Evolutionary conservation across 805 yeast species (phyloP).

Genomic region (Zygotorulaspora chibaensis): DNA sequence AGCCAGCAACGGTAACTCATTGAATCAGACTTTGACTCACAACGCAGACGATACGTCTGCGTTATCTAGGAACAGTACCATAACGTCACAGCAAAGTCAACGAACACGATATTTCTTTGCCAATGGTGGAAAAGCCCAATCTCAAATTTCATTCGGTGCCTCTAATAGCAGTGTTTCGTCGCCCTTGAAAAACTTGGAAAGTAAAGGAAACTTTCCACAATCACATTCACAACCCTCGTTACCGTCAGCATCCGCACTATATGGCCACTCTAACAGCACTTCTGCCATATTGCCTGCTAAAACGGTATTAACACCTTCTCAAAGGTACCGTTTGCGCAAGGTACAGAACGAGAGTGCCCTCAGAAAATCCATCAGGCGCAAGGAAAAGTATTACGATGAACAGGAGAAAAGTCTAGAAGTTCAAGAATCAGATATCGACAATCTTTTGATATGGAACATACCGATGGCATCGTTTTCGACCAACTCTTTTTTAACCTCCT

Average conservation of each 20-base stretch:
- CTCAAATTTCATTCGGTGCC: slow-evolving; percentile 11
- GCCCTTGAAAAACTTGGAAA: slow-evolving; percentile 6
- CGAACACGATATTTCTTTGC: slow-evolving; percentile 12
- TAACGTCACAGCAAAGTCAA: slow-evolving; percentile 3
- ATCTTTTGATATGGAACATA: slow-evolving; percentile 47
- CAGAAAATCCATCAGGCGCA: slow-evolving; percentile 32
- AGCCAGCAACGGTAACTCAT: background rate
- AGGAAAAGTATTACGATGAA: slow-evolving; percentile 40
- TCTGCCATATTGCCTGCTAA: slow-evolving; percentile 19
- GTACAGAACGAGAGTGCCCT: slow-evolving; percentile 36
- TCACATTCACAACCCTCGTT: slow-evolving; percentile 17
- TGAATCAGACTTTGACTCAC: background rate
- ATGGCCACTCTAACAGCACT: slow-evolving; percentile 17
- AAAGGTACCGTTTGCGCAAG: slow-evolving; percentile 38
- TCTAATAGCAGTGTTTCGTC: slow-evolving; percentile 3
- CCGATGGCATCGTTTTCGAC: slow-evolving; percentile 44
- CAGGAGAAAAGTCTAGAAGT: slow-evolving; percentile 22
- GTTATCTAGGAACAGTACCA: background rate
- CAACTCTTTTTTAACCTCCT: slow-evolving; percentile 24
- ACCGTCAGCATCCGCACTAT: slow-evolving; percentile 11
- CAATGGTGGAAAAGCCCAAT: slow-evolving; percentile 12
- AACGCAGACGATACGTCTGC: background rate
- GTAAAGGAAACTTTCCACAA: background rate
- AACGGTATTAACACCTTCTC: slow-evolving; percentile 39
- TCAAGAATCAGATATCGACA: slow-evolving; percentile 37